These are phyloP conservation scores for Eutrema japonicum DNA, from an alignment of 345 rosid species.

Conservation along the genomic window DNA sequence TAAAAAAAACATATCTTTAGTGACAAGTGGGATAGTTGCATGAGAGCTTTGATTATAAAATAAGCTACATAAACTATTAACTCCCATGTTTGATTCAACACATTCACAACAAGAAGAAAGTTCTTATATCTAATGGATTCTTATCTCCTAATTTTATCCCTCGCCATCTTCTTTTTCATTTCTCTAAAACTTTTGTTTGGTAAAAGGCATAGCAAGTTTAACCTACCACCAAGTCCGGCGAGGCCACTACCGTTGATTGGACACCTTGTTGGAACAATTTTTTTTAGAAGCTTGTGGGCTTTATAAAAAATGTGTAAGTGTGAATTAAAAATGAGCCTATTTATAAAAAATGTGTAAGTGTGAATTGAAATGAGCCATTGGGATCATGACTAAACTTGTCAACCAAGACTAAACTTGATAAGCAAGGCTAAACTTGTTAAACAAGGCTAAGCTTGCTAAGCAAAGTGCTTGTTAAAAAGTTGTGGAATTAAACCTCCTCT, in stretches of 20 bases:
- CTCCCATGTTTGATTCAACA: background rate
- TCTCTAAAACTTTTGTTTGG: constrained; percentile 6
- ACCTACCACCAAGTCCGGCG: constrained; percentile 53
- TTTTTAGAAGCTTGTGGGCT: too few species aligned
- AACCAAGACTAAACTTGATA: too few species aligned
- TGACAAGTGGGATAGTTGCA: constrained; percentile 3
- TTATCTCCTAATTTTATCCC: constrained; percentile 3
- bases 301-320: too few species aligned
- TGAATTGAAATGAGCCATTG: too few species aligned
- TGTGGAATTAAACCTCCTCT: too few species aligned
- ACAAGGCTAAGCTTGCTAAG: too few species aligned
- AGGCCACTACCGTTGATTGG: constrained; percentile 53
- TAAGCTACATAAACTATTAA: background rate
- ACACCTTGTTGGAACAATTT: constrained; percentile 32
- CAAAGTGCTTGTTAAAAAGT: too few species aligned
- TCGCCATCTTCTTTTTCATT: constrained; percentile 16
- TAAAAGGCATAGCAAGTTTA: constrained; percentile 19
- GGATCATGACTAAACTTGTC: too few species aligned
- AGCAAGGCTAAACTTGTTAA: too few species aligned
- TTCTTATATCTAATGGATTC: constrained; percentile 23
- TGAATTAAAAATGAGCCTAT: too few species aligned
- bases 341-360: too few species aligned
- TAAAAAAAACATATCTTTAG: background rate
- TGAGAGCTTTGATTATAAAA: constrained; percentile 1
- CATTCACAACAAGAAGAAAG: background rate